A percentile compares a stretch with the other conserved stretches of the same genome.
Evolutionary conservation across 2,329 filamentous ascomycete genomes (phyloP).

Genomic region (Pseudonectria foliicola): DNA sequence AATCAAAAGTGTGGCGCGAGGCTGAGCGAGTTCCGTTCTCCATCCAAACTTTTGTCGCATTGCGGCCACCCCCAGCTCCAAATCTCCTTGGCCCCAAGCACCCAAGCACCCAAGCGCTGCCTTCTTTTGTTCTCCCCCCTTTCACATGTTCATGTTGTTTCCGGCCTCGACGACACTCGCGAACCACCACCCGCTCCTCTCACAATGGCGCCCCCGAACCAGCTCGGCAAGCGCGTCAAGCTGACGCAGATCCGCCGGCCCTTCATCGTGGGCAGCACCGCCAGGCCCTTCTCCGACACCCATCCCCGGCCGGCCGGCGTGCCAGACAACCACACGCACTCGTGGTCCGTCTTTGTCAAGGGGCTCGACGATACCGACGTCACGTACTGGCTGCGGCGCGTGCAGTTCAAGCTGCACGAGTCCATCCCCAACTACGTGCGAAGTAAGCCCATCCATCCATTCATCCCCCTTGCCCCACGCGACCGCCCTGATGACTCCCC

Average conservation of each 20-base stretch:
- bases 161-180: conserved; percentile 1
- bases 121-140: no score
- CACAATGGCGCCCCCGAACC: conserved; percentile 52
- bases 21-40: no score
- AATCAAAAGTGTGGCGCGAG: no score
- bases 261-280: conserved; percentile 73
- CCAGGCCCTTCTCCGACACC: conserved; percentile 69
- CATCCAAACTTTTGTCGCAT: no score
- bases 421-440: conserved; percentile 89
- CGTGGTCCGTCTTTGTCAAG: conserved; percentile 91
- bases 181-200: background rate
- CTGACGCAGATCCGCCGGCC: conserved; percentile 57
- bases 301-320: conserved; percentile 71
- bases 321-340: conserved; percentile 89
- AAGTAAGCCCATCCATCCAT: conserved; percentile 39
- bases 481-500: no score
- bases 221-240: conserved; percentile 56
- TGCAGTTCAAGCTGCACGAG: conserved; percentile 97
- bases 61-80: no score
- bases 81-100: no score
- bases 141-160: no score
- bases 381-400: conserved; percentile 91
- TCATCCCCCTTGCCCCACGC: background rate
- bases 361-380: conserved; percentile 86
- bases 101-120: no score